phyloP scores from a whole-genome alignment of 768 basidiomycete genomes.

The Goffeauzyma gilvescens region DNA sequence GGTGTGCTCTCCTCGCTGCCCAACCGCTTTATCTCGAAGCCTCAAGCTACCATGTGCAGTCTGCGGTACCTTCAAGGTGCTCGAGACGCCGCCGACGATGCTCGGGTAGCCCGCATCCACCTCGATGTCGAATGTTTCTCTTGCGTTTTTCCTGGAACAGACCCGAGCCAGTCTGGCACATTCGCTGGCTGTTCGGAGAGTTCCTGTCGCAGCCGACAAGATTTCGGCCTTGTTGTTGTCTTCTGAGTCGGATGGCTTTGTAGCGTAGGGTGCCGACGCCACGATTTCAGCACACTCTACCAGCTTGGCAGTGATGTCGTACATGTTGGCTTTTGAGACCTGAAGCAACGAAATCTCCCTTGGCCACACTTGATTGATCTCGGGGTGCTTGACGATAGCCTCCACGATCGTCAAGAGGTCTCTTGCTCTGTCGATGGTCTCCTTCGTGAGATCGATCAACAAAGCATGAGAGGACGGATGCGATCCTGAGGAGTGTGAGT shows the following conservation, averaged over 20 bases:
- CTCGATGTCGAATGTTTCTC: slow-evolving; percentile 9
- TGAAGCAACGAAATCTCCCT: slow-evolving; percentile 48
- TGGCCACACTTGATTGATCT: slow-evolving; percentile 37
- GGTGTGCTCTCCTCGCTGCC: slow-evolving; percentile 26
- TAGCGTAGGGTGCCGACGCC: slow-evolving; percentile 38
- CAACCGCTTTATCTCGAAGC: slow-evolving; percentile 17
- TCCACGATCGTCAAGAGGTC: slow-evolving; percentile 81
- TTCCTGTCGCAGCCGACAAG: slow-evolving; percentile 67
- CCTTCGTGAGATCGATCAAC: slow-evolving; percentile 82
- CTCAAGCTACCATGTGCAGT: too few species aligned
- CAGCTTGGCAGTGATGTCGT: slow-evolving; percentile 63
- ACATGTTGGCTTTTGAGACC: slow-evolving; percentile 64
- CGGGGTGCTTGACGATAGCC: slow-evolving; percentile 58
- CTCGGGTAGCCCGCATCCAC: slow-evolving; percentile 50
- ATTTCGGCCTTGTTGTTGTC: slow-evolving; percentile 64
- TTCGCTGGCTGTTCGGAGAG: slow-evolving; percentile 70
- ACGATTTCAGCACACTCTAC: slow-evolving; percentile 72
- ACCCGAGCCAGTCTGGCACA: slow-evolving; percentile 71
- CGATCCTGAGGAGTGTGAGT: slow-evolving; percentile 70
- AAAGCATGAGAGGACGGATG: slow-evolving; percentile 87
- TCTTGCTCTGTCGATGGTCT: slow-evolving; percentile 83
- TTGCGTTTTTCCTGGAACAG: slow-evolving; percentile 37
- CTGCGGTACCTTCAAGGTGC: too few species aligned
- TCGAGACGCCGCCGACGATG: slow-evolving; percentile 5
- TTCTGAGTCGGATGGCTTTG: slow-evolving; percentile 39